A percentile compares a stretch with the other conserved stretches of the same genome.
Conservation (phyloP, 2,329 filamentous ascomycete species). For the Fusarium tjaetaba region DNA sequence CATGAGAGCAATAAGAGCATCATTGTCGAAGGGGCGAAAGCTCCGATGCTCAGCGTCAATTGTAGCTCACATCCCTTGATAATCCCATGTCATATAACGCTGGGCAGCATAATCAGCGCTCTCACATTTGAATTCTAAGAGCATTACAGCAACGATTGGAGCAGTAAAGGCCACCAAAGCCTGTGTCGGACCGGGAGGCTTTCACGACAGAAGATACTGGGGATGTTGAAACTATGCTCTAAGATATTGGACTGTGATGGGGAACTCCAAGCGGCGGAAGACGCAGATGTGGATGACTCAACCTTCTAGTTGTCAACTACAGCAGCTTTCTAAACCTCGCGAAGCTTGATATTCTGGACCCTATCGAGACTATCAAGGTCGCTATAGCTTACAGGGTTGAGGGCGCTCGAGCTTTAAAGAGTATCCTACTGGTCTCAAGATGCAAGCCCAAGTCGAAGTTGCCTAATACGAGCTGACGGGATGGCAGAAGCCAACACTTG, state of each 20-base stretch:
- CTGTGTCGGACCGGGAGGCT: not conserved
- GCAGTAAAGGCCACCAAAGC: not conserved
- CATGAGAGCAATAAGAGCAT: constrained; percentile 6
- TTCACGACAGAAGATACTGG: constrained; percentile 14
- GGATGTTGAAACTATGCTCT: constrained; percentile 1
- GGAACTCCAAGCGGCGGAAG: constrained; percentile 16
- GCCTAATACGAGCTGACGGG: constrained; percentile 23
- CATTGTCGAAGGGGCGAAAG: constrained; percentile 2
- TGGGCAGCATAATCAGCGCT: constrained; percentile 6
- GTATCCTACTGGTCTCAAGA: constrained; percentile 6
- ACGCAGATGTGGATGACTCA: constrained; percentile 16
- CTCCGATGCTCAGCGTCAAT: constrained; percentile 12
- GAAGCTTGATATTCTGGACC: constrained; percentile 22
- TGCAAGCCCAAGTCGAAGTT: constrained; percentile 4
- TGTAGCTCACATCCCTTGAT: not conserved
- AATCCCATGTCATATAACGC: not conserved
- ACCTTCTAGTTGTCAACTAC: constrained; percentile 18
- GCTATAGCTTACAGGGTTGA: constrained; percentile 17
- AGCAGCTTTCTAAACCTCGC: constrained; percentile 9
- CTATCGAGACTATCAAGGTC: constrained; percentile 21
- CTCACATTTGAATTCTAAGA: constrained; percentile 2
- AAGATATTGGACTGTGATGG: not conserved
- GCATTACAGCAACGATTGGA: not conserved
- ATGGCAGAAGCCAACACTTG: constrained; percentile 24
- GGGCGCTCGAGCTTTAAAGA: constrained; percentile 5